Evolutionary conservation across 345 rosid genomes (phyloP), one percentile per base, ranked within the genome.

Genomic region (Citrus sp.): DNA sequence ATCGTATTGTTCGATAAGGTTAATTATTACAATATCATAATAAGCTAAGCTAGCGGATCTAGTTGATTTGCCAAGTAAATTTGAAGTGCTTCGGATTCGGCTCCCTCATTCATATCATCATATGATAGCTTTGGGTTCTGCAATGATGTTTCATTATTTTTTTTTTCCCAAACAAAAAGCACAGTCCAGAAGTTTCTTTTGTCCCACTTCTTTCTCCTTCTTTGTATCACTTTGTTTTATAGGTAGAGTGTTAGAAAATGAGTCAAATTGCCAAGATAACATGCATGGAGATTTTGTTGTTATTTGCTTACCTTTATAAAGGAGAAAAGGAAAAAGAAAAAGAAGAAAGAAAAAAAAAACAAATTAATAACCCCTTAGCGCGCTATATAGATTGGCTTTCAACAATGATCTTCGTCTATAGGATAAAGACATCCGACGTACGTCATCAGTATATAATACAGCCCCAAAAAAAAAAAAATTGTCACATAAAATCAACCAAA

Each of bases 161-260:
- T 30, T n/a, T 42, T 19, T 8, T 21, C 28, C 9, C 32, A 12
- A 75, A 71, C 21, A 9, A 73, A 80, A 78, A 80, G 86, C 76
- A 51, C 70, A 65, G 40, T 64, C 35, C 16, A 73, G 80, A 80
- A 85, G 82, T 83, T 82, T 85, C 83, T 82, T 80, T 78, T 85
- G 77, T 80, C 66, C 49, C 67, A 54, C 58, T 54, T 54, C 58
- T 54, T 54, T 54, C 58, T 54, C 0, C 58, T 54, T 54, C 58
- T 54, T 18, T 54, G 7, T 18, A 1, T 54, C 58, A 54, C 58
- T 54, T 46, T 54, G 58, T 19, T 54, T 54, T 18, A 2, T 5
- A 18, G 58, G 1, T 18, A 54, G 21, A 54, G 21, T 54, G 22
- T 5, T 54, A 54, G 51, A 46, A 18, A 18, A 54, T 54, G 58